Percentiles rank a stretch among this genome's conserved stretches.
phyloP scores from a whole-genome alignment of 2,329 filamentous ascomycete species.

The Tolypocladium tropicale region DNA sequence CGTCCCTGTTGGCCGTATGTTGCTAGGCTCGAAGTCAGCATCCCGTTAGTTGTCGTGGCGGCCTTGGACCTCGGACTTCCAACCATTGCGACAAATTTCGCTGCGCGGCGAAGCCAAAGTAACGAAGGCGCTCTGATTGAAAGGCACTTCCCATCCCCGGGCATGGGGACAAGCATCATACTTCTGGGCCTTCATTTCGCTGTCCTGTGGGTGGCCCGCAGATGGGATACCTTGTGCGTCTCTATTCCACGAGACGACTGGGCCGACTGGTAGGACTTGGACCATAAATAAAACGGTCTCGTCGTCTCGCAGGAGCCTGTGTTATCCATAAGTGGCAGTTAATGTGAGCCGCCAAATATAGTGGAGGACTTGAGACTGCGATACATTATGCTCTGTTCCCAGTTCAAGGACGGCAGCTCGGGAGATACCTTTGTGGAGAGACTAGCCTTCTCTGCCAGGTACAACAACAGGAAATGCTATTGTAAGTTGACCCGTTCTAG shows the following conservation, averaged over 20 bases:
- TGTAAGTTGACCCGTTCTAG: no score
- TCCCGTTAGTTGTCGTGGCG: constrained; percentile 59
- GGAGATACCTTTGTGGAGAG: no score
- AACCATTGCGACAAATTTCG: not conserved
- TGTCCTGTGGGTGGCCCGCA: constrained; percentile 22
- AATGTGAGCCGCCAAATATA: not conserved
- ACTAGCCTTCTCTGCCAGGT: no score
- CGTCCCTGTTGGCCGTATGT: constrained; percentile 64
- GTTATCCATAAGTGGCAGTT: not conserved
- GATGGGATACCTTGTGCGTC: constrained; percentile 23
- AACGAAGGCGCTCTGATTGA: constrained; percentile 8
- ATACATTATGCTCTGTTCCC: not conserved
- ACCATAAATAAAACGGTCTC: no score
- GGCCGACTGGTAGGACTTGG: constrained; percentile 17
- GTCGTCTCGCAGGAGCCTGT: not conserved
- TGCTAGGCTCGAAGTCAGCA: constrained; percentile 51
- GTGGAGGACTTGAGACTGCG: not conserved
- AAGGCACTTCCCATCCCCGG: constrained; percentile 12
- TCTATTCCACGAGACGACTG: constrained; percentile 15
- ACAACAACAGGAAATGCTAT: no score
- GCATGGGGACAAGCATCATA: constrained; percentile 18
- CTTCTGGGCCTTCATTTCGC: constrained; percentile 23
- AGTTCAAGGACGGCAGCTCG: not conserved
- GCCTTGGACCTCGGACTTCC: constrained; percentile 50
- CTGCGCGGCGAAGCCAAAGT: constrained; percentile 5